Evolutionary conservation across 768 basidiomycete genomes (phyloP).

Genomic region (Rhodocollybia butyracea): DNA sequence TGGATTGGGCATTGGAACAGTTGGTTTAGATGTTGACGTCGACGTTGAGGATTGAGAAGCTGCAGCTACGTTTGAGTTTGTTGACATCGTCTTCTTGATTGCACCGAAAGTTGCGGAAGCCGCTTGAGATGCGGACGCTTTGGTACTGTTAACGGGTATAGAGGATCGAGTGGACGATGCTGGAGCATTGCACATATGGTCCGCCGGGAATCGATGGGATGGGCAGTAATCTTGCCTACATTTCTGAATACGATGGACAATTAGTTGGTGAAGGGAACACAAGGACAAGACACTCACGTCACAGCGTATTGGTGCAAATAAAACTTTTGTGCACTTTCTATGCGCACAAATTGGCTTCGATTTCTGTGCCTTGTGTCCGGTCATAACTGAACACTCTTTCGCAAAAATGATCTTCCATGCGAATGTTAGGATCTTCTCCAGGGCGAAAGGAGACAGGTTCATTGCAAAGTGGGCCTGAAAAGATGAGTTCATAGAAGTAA

Average conservation of each 20-base stretch:
- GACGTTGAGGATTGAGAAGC: conserved; percentile 13
- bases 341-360: conserved; percentile 58
- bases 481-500: background rate
- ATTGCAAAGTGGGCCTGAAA: conserved; percentile 72
- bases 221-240: conserved; percentile 75
- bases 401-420: conserved; percentile 77
- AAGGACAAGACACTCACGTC: conserved; percentile 51
- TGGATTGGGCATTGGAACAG: conserved; percentile 19
- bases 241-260: conserved; percentile 38
- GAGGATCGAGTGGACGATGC: conserved; percentile 20
- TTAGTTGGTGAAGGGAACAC: background rate
- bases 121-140: conserved; percentile 23
- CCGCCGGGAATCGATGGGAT: conserved; percentile 72
- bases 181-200: conserved; percentile 58
- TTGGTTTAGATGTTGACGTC: conserved; percentile 20
- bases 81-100: conserved; percentile 33
- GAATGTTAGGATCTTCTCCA: conserved; percentile 76
- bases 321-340: conserved; percentile 64
- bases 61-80: conserved; percentile 17
- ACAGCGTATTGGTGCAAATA: conserved; percentile 74
- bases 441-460: conserved; percentile 71
- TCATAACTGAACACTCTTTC: conserved; percentile 65
- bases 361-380: conserved; percentile 49
- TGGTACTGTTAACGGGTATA: conserved; percentile 33
- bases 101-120: conserved; percentile 23